Conservation (phyloP, 2,329 filamentous ascomycete species). For the Venturia carpophila region DNA sequence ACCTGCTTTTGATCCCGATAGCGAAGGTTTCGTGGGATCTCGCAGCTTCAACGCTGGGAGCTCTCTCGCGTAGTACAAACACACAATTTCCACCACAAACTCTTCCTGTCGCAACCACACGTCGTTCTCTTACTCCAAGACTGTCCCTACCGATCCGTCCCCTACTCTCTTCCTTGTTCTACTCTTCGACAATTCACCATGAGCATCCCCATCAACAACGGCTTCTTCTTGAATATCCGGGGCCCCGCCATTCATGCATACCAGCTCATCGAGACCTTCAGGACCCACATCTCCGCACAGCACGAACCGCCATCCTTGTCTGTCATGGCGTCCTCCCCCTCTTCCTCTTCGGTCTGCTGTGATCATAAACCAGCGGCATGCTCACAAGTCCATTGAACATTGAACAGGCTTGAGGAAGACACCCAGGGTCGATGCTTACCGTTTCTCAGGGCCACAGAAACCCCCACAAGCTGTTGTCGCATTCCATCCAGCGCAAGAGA, state of each 20-base stretch:
- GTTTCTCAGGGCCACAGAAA: not conserved
- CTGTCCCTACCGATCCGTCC: not conserved
- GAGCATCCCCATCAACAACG: not conserved
- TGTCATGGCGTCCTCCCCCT: not conserved
- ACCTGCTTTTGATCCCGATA: not conserved
- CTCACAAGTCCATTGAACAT: not conserved
- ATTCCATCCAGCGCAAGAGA: not conserved
- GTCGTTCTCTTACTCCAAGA: not conserved
- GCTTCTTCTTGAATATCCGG: not conserved
- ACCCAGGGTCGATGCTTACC: not conserved
- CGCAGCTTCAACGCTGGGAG: not conserved
- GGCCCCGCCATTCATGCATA: not conserved
- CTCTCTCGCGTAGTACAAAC: not conserved
- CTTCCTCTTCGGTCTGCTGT: not conserved
- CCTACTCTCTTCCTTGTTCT: not conserved
- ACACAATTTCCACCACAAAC: not conserved
- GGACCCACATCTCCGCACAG: not conserved
- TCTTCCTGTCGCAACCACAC: not conserved
- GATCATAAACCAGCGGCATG: not conserved
- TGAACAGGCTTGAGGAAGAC: not conserved
- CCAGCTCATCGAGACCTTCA: not conserved
- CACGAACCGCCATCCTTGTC: not conserved
- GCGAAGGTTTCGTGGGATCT: not conserved
- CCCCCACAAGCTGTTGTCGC: not conserved
- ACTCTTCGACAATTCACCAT: not conserved